phyloP scores from a whole-genome alignment of 2,329 filamentous ascomycete genomes.

The Cladosporium velox region DNA sequence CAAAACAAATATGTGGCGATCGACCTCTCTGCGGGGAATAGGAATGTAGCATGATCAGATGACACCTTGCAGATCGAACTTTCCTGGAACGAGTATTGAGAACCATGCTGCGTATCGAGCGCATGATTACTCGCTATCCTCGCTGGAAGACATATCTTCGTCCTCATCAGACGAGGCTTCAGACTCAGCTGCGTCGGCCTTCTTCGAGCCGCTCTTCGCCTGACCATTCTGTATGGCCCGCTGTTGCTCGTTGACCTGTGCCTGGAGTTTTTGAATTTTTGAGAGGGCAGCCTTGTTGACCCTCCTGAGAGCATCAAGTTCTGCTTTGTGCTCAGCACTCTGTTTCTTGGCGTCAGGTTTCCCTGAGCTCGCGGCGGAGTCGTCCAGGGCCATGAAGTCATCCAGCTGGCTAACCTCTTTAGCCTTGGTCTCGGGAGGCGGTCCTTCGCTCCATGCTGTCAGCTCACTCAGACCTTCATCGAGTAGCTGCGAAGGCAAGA shows the following conservation, averaged over 20 bases:
- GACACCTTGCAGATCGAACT: conserved; percentile 15
- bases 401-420: conserved; percentile 27
- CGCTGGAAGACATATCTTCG: conserved; percentile 16
- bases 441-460: conserved; percentile 41
- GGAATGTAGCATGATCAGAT: conserved; percentile 30
- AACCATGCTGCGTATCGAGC: background rate
- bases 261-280: conserved; percentile 46
- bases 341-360: conserved; percentile 29
- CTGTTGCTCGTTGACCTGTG: conserved; percentile 40
- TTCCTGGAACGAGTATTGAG: background rate
- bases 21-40: conserved; percentile 21
- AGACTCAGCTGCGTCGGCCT: conserved; percentile 20
- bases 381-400: conserved; percentile 44
- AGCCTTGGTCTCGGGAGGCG: conserved; percentile 20
- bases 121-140: conserved; percentile 16
- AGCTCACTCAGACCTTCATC: conserved; percentile 40
- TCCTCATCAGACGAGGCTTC: conserved; percentile 6
- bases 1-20: conserved; percentile 36
- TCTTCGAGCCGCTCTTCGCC: conserved; percentile 7
- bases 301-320: conserved; percentile 47
- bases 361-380: conserved; percentile 7
- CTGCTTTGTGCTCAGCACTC: conserved; percentile 36
- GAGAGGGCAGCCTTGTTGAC: conserved; percentile 49
- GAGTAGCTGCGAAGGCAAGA: conserved; percentile 42
- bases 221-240: conserved; percentile 12